Conservation (phyloP, 768 basidiomycete genomes). For the Jaapia argillacea region DNA sequence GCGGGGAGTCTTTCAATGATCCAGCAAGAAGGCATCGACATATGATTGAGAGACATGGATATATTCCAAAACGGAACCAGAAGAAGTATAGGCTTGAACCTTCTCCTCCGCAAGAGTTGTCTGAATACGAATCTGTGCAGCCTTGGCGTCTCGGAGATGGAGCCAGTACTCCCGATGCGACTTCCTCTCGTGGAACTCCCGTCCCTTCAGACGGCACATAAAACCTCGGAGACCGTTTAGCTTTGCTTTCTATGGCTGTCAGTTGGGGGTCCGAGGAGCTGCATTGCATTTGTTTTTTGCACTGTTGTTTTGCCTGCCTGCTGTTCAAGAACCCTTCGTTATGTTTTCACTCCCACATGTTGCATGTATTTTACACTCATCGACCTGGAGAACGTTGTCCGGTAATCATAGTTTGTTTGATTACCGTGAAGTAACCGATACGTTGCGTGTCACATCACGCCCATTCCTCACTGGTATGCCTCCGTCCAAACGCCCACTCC, state of each 20-base stretch:
- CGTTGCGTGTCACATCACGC: too few species aligned
- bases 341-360: not conserved
- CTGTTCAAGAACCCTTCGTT: not conserved
- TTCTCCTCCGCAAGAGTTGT: constrained; percentile 14
- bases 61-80: constrained; percentile 33
- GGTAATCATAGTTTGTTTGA: too few species aligned
- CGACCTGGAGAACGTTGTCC: too few species aligned
- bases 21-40: constrained; percentile 56
- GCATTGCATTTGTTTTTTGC: too few species aligned
- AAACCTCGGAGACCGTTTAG: too few species aligned
- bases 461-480: too few species aligned
- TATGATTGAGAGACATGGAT: constrained; percentile 40
- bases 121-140: constrained; percentile 17
- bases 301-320: not conserved
- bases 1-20: constrained; percentile 49
- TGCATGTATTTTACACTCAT: constrained; percentile 11
- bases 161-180: too few species aligned
- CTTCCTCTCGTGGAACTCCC: too few species aligned
- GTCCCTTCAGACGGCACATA: too few species aligned
- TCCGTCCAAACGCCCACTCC: constrained; percentile 30
- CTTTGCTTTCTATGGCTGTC: too few species aligned
- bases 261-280: too few species aligned
- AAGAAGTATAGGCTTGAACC: constrained; percentile 28
- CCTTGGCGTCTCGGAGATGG: constrained; percentile 17
- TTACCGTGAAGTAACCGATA: too few species aligned